Conservation (phyloP, 176 grass and related monocot genomes). For the Carex parvula region DNA sequence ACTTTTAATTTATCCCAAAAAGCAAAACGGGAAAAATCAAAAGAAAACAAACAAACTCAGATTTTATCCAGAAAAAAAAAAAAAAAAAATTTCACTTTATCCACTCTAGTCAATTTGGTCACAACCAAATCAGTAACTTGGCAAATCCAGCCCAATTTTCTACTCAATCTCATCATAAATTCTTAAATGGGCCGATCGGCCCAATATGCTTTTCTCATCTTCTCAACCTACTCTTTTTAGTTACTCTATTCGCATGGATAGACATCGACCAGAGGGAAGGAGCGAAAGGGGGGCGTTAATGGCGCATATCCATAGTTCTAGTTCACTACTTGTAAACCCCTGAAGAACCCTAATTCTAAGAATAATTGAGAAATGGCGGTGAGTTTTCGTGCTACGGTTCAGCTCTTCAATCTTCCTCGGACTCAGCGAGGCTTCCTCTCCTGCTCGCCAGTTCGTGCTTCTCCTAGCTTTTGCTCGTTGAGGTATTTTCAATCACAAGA, state of each 20-base stretch:
- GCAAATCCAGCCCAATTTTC: background rate
- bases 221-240: background rate
- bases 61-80: too few relatives aligned
- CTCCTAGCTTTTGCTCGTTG: constrained; percentile 14
- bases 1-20: too few relatives aligned
- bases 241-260: background rate
- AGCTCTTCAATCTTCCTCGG: background rate
- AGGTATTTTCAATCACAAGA: constrained; percentile 20
- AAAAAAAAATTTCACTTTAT: too few relatives aligned
- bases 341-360: constrained; percentile 20
- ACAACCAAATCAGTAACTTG: background rate
- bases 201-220: background rate
- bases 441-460: constrained; percentile 5
- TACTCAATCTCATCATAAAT: background rate
- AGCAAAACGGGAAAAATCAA: too few relatives aligned
- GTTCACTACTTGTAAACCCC: background rate
- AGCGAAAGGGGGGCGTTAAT: background rate
- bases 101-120: background rate
- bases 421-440: constrained; percentile 7
- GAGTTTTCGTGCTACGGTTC: background rate
- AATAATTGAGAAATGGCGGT: constrained; percentile 22
- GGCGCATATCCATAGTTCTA: background rate
- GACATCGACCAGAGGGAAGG: background rate
- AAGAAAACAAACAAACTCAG: too few relatives aligned
- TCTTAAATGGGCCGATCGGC: background rate